phyloP scores from a whole-genome alignment of 768 basidiomycete genomes.

The Naganishia vishniacii region DNA sequence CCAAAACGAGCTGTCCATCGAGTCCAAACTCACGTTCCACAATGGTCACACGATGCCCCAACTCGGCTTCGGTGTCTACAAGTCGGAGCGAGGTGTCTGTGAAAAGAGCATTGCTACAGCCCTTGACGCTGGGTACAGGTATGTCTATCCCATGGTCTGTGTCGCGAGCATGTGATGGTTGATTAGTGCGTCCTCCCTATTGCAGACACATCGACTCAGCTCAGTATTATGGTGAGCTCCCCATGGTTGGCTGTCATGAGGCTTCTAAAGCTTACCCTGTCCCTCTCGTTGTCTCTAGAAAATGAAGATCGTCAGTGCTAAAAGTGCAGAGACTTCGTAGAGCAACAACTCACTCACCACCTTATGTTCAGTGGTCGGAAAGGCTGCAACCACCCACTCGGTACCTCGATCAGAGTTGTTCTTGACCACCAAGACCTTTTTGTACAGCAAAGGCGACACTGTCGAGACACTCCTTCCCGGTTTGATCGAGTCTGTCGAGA shows the following conservation, averaged over 20 bases:
- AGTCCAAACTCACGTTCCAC: slow-evolving; percentile 21
- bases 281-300: not conserved
- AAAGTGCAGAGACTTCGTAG: too few relatives aligned
- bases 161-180: slow-evolving; percentile 26
- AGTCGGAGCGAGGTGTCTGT: slow-evolving; percentile 36
- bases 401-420: slow-evolving; percentile 35
- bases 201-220: slow-evolving; percentile 44
- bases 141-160: slow-evolving; percentile 29
- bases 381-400: slow-evolving; percentile 27
- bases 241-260: not conserved
- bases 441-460: slow-evolving; percentile 26
- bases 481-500: slow-evolving; percentile 35
- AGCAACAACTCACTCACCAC: too few relatives aligned
- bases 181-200: slow-evolving; percentile 30
- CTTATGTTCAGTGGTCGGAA: slow-evolving; percentile 42
- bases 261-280: slow-evolving; percentile 6
- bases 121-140: slow-evolving; percentile 41
- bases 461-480: slow-evolving; percentile 21
- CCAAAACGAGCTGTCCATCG: slow-evolving; percentile 18
- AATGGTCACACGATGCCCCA: slow-evolving; percentile 40
- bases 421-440: slow-evolving; percentile 43
- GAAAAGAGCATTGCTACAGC: slow-evolving; percentile 31
- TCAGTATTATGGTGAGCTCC: slow-evolving; percentile 32
- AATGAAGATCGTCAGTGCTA: slow-evolving; percentile 13
- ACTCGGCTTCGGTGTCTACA: slow-evolving; percentile 49